A percentile compares a stretch with the other conserved stretches of the same genome.
Conservation (phyloP, 129 eudicot species). For the Flaveria bidentis region DNA sequence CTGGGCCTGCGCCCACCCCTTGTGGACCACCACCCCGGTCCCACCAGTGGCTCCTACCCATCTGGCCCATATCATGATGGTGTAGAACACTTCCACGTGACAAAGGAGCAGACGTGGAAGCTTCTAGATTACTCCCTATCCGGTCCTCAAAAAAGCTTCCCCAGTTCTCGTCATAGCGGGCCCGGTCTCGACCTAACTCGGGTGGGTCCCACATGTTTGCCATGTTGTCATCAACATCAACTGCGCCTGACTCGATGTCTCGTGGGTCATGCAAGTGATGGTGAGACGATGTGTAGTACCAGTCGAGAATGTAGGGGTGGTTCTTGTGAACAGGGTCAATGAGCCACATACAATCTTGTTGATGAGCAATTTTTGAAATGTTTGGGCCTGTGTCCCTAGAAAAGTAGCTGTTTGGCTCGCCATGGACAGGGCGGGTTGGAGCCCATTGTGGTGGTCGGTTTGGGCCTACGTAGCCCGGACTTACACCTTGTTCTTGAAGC, state of each 20-base stretch:
- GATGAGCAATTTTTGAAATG: slow-evolving; percentile 38
- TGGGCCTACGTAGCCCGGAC: slow-evolving; percentile 43
- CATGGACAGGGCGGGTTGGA: slow-evolving; percentile 36
- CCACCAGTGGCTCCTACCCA: slow-evolving; percentile 85
- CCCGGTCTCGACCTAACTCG: slow-evolving; percentile 29
- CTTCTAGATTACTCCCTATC: slow-evolving; percentile 44
- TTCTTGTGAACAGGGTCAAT: slow-evolving; percentile 62
- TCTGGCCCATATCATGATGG: slow-evolving; percentile 48
- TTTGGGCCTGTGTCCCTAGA: slow-evolving; percentile 42
- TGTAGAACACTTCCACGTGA: slow-evolving; percentile 60
- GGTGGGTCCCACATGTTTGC: slow-evolving; percentile 56
- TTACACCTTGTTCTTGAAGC: slow-evolving; percentile 51
- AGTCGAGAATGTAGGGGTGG: slow-evolving; percentile 80
- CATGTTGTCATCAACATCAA: slow-evolving; percentile 32
- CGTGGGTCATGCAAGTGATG: slow-evolving; percentile 33
- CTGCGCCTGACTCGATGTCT: slow-evolving; percentile 32
- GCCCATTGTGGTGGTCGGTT: slow-evolving; percentile 45
- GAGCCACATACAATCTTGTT: slow-evolving; percentile 66
- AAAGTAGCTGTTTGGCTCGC: slow-evolving; percentile 49
- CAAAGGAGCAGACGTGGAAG: slow-evolving; percentile 75
- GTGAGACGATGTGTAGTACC: slow-evolving; percentile 68
- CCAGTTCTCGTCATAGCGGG: slow-evolving; percentile 56
- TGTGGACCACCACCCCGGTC: slow-evolving; percentile 45
- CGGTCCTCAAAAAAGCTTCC: slow-evolving; percentile 55
- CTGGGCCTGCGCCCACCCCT: slow-evolving; percentile 52